Conservation (phyloP, 73 alveolate genomes). For the Symbiodinium pilosum region DNA sequence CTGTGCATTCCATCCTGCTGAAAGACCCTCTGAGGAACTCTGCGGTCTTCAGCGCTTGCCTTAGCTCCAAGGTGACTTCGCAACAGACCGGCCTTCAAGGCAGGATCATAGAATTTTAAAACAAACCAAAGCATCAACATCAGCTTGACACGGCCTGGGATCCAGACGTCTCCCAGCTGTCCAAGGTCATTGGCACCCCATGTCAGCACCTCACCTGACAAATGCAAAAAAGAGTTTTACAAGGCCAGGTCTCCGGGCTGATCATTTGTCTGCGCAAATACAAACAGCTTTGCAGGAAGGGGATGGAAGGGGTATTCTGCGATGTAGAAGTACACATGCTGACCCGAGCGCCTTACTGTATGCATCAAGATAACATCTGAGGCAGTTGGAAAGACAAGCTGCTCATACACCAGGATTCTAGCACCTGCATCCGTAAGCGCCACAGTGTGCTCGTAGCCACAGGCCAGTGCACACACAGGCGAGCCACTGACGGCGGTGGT, state of each 20-base stretch:
- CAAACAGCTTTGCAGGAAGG: too few species aligned
- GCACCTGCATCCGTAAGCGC: conserved; percentile 69
- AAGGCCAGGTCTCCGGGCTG: too few species aligned
- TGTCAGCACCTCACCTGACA: conserved; percentile 63
- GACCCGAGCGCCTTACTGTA: too few species aligned
- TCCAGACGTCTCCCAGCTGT: conserved; percentile 46
- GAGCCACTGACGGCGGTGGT: not conserved
- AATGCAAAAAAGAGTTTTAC: too few species aligned
- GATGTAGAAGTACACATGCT: too few species aligned
- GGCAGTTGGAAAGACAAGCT: too few species aligned
- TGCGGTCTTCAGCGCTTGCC: conserved; percentile 56
- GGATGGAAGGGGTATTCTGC: too few species aligned
- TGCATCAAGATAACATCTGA: too few species aligned
- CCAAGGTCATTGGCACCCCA: conserved; percentile 66
- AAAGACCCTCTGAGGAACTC: conserved; percentile 25
- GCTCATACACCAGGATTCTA: too few species aligned
- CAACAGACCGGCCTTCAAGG: not conserved
- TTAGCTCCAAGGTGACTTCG: not conserved
- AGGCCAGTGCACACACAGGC: conserved; percentile 35
- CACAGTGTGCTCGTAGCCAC: conserved; percentile 40
- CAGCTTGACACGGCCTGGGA: not conserved
- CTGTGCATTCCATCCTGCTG: conserved; percentile 31
- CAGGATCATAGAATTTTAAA: not conserved
- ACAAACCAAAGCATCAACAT: not conserved
- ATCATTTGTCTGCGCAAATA: too few species aligned